Base-by-base conservation (phyloP, 768 basidiomycete species). In the Rubroboletus pulcherrimus region DNA sequence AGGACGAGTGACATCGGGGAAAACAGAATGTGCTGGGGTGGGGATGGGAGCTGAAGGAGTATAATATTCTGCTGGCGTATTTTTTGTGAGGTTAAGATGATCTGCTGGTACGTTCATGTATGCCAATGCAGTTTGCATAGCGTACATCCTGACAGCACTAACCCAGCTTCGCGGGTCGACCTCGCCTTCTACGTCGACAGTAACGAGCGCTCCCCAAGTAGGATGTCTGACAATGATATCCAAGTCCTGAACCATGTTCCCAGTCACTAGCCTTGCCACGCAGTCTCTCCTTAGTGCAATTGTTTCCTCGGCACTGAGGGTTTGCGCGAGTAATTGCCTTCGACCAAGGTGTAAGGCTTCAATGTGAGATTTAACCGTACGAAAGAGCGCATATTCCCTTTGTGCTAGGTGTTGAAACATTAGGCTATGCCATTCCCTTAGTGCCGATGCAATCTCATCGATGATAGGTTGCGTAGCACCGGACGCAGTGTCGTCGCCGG, bases 171-270 rank as follows among this genome's bases (percentile, higher is more conserved):
- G 80, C 17, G 80, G 75, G 68, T 94, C 91, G 38, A 86, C 76
- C 53, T 90, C 89, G 48, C 88, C 88, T 63, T 93, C 90, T 17
- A 89, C 84, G 62, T 96, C 93, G n/a, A 93, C 89, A 3, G 87
- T 87, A 34, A 94, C 91, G 24, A 98, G 79, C 5, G 85, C 87
- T 30, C 96, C 96, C 81, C 89, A 92, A 2, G 83, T 85, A 30
- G 95, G 91, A 75, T 98, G 93, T 21, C 96, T 82, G n/a, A 98
- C 95, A 63, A 98, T 94, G 57, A 98, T 85, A 64, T 98, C 96
- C 45, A 98, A 74, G 7, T 89, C 91, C 68, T 98, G 96, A 3
- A 89, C 86, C 54, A 98, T 79, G 68, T 98, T 98, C 33, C 93
- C 93, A 45, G 81, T 82, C 41, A 96, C 94, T 6, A 98, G 82